Conservation (phyloP, 2,329 filamentous ascomycete genomes). For the Fonsecaea nubica region DNA sequence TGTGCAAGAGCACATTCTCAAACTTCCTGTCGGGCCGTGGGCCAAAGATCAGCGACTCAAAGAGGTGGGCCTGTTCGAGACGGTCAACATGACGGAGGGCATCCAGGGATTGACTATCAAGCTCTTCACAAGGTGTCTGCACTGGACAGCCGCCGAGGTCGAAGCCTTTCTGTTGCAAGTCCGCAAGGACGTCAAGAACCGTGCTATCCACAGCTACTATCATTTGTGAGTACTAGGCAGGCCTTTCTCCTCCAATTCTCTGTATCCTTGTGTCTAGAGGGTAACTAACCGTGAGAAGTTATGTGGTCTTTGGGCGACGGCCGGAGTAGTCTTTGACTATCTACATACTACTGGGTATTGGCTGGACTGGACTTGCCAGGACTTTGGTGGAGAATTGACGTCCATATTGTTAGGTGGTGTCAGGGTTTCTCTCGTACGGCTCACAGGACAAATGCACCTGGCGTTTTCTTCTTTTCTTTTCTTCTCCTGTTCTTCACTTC, state of each 20-base stretch:
- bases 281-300: slow-evolving; percentile 2
- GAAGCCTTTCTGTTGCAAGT: slow-evolving; percentile 26
- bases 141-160: slow-evolving; percentile 36
- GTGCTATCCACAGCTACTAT: slow-evolving; percentile 29
- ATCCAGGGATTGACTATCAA: slow-evolving; percentile 45
- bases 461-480: too few species aligned
- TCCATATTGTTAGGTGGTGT: too few species aligned
- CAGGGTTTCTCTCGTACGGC: too few species aligned
- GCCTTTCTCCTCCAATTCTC: too few species aligned
- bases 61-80: slow-evolving; percentile 42
- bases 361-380: too few species aligned
- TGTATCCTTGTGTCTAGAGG: too few species aligned
- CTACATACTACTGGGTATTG: too few species aligned
- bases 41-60: slow-evolving; percentile 41
- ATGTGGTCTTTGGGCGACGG: slow-evolving; percentile 15
- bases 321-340: neutral
- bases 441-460: too few species aligned
- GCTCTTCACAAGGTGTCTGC: slow-evolving; percentile 43
- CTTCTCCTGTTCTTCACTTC: too few species aligned
- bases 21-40: slow-evolving; percentile 45
- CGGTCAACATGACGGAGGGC: slow-evolving; percentile 41
- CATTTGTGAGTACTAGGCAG: slow-evolving; percentile 25
- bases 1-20: slow-evolving; percentile 42
- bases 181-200: slow-evolving; percentile 26
- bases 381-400: too few species aligned